phyloP scores from a whole-genome alignment of 257 asterid genomes.

The Echites panduratus region DNA sequence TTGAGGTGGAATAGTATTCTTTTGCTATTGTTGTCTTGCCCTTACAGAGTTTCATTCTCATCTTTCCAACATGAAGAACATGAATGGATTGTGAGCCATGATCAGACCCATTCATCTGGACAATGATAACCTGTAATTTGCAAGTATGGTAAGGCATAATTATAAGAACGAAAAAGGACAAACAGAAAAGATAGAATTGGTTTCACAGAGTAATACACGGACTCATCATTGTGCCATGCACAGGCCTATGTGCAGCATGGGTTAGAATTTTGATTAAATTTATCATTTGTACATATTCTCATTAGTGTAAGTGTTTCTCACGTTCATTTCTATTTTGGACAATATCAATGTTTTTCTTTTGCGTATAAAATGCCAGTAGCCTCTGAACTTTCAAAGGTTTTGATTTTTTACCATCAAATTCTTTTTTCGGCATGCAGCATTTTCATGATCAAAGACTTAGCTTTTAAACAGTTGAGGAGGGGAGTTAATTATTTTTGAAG shows the following conservation, averaged over 20 bases:
- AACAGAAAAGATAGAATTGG: not conserved
- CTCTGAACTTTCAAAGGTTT: no score
- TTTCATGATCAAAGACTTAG: no score
- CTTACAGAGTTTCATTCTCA: slow-evolving; percentile 80
- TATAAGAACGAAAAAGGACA: no score
- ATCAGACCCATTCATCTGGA: slow-evolving; percentile 76
- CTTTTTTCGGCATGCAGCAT: no score
- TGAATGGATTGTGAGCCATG: slow-evolving; percentile 60
- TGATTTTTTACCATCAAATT: no score
- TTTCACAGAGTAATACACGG: not conserved
- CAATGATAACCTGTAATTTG: slow-evolving; percentile 56
- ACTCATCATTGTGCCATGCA: not conserved
- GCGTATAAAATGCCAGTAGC: no score
- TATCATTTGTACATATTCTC: no score
- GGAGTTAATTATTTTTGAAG: not conserved
- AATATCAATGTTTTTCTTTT: no score
- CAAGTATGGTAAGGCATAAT: not conserved
- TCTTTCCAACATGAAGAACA: slow-evolving; percentile 73
- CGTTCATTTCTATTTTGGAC: no score
- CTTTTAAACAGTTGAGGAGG: not conserved
- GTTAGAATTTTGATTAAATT: no score
- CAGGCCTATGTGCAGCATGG: not conserved
- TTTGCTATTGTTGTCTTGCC: slow-evolving; percentile 66
- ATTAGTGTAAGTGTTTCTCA: no score
- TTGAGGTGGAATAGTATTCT: slow-evolving; percentile 78